These are phyloP conservation scores for Solanum hybrid DNA, from an alignment of 305 asterid species.

Conservation along the genomic window DNA sequence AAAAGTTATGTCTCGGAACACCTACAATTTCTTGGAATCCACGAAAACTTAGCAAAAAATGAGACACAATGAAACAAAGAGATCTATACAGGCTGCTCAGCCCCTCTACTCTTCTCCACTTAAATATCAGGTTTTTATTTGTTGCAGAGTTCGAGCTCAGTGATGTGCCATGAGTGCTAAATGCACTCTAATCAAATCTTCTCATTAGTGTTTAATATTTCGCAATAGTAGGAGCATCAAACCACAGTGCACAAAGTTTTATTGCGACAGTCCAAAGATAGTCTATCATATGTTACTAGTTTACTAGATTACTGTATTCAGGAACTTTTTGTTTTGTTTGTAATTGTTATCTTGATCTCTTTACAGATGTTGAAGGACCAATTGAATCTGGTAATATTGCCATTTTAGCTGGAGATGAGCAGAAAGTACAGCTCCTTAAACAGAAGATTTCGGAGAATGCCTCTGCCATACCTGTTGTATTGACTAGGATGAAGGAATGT, in stretches of 20 bases:
- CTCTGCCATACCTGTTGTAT: constrained; percentile 30
- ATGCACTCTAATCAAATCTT: background rate
- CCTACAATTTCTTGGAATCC: background rate
- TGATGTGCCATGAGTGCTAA: background rate
- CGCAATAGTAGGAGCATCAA: background rate
- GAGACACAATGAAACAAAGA: background rate
- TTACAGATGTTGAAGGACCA: constrained; percentile 12
- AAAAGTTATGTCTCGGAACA: background rate
- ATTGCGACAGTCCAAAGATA: background rate
- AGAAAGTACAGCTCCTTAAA: constrained; percentile 43
- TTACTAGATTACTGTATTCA: background rate
- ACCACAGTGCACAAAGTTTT: background rate
- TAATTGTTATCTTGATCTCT: background rate
- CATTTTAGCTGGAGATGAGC: constrained; percentile 9
- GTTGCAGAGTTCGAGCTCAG: background rate
- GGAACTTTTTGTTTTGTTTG: background rate
- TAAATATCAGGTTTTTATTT: background rate
- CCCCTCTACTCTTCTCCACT: background rate
- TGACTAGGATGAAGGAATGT: constrained; percentile 63
- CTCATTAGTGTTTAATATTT: background rate
- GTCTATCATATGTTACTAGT: background rate
- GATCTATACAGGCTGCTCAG: background rate
- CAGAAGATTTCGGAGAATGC: constrained; percentile 60
- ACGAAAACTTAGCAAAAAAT: background rate
- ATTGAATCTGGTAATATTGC: constrained; percentile 12